Percentiles rank a stretch among this genome's conserved stretches.
These are phyloP conservation scores for Neurospora sp. DNA, from an alignment of 495 filamentous ascomycete species.

Conservation along the genomic window DNA sequence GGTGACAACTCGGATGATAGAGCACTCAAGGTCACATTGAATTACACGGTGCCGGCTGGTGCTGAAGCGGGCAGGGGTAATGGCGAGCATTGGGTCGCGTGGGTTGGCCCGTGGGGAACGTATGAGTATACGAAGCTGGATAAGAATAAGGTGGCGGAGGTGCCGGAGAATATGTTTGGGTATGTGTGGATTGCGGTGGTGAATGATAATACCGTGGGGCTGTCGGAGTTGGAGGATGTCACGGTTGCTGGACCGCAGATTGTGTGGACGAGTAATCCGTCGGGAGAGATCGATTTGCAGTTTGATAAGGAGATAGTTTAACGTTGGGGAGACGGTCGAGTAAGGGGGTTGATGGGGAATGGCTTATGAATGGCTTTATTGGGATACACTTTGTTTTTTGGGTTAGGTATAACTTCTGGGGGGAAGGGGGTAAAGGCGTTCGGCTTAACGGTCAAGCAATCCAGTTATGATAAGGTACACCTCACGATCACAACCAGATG, in stretches of 20 bases:
- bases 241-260: conserved; percentile 31
- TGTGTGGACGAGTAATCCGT: conserved; percentile 27
- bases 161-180: conserved; percentile 24
- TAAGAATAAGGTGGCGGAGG: conserved; percentile 7
- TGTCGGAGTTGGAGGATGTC: conserved; percentile 12
- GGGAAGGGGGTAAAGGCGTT: background rate
- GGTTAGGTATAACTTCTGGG: background rate
- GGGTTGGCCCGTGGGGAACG: conserved; percentile 29
- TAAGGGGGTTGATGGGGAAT: background rate
- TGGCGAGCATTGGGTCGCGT: conserved; percentile 21
- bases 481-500: background rate
- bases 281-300: background rate
- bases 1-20: conserved; percentile 4
- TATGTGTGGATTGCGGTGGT: conserved; percentile 29
- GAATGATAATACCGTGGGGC: conserved; percentile 11
- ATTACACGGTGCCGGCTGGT: conserved; percentile 6
- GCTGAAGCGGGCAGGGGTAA: background rate
- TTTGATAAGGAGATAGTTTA: background rate
- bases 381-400: background rate
- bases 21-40: conserved; percentile 13
- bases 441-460: background rate
- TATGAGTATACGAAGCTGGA: conserved; percentile 23
- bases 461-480: background rate
- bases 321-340: background rate
- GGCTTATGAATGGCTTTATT: background rate